Conservation (phyloP, 345 rosid genomes). For the Hibiscus trionum region DNA sequence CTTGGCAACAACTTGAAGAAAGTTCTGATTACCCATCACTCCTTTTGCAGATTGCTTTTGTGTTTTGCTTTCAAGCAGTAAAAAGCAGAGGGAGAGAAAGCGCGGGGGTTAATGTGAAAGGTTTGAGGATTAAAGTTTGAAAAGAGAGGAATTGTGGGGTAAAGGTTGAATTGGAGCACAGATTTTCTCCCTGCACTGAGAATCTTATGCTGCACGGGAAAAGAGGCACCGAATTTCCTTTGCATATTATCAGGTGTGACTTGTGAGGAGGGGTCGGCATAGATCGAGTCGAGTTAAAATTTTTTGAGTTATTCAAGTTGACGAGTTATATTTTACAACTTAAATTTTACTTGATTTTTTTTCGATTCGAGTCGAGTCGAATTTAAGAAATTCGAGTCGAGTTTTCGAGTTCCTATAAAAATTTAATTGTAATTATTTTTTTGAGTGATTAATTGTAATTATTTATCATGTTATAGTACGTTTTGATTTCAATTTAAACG, state of each 20-base stretch:
- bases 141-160: conserved; percentile 7
- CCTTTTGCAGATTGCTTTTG: background rate
- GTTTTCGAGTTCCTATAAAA: too few relatives aligned
- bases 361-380: too few relatives aligned
- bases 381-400: too few relatives aligned
- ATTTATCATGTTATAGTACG: too few relatives aligned
- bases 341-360: too few relatives aligned
- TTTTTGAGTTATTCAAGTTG: too few relatives aligned
- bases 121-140: conserved; percentile 4
- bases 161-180: conserved; percentile 10
- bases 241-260: background rate
- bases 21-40: conserved; percentile 47
- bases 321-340: too few relatives aligned
- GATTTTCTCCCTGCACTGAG: conserved; percentile 5
- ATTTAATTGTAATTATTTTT: too few relatives aligned
- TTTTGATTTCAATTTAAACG: too few relatives aligned
- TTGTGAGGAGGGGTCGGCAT: too few relatives aligned
- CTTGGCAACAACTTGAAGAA: conserved; percentile 54
- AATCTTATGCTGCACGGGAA: conserved; percentile 31
- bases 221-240: conserved; percentile 49
- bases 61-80: background rate
- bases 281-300: too few relatives aligned
- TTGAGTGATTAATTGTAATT: too few relatives aligned
- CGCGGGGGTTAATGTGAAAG: conserved; percentile 6
- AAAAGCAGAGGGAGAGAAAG: background rate